Conservation (phyloP, 225 moss, liverwort and hornwort genomes). For the Climacium dendroides region DNA sequence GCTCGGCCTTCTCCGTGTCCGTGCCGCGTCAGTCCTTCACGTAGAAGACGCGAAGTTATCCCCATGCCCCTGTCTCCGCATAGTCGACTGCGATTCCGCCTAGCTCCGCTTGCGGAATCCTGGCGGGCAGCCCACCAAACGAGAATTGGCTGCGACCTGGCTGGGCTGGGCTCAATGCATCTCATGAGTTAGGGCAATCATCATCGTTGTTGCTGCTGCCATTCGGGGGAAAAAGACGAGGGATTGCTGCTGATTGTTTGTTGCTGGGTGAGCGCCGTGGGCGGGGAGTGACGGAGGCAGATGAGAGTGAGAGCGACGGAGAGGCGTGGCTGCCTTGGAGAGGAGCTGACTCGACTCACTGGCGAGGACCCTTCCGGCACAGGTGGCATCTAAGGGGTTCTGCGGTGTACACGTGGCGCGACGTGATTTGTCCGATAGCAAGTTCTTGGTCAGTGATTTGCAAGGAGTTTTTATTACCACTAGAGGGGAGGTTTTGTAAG, state of each 20-base stretch:
- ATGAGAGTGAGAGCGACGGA: not conserved
- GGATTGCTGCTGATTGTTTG: not conserved
- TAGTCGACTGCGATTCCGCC: not conserved
- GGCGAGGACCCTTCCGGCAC: not conserved
- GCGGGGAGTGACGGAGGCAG: not conserved
- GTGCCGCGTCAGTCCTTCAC: not conserved
- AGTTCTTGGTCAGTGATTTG: no score
- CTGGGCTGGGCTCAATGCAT: not conserved
- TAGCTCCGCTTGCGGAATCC: not conserved
- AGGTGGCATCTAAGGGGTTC: not conserved
- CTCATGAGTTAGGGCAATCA: not conserved
- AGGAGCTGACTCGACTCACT: not conserved
- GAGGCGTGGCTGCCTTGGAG: not conserved
- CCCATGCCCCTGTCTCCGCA: conserved; percentile 1
- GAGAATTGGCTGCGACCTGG: not conserved
- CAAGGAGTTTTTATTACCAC: no score
- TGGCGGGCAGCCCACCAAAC: no score
- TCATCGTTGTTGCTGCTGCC: not conserved
- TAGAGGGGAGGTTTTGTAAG: no score
- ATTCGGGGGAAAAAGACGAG: not conserved
- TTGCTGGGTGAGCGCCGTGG: not conserved
- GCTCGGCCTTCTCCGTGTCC: not conserved
- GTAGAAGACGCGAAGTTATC: not conserved
- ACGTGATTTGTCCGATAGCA: not conserved
- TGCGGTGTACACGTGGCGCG: not conserved